Evolutionary conservation across 345 rosid species (phyloP).

Genomic region (Angophora floribunda): DNA sequence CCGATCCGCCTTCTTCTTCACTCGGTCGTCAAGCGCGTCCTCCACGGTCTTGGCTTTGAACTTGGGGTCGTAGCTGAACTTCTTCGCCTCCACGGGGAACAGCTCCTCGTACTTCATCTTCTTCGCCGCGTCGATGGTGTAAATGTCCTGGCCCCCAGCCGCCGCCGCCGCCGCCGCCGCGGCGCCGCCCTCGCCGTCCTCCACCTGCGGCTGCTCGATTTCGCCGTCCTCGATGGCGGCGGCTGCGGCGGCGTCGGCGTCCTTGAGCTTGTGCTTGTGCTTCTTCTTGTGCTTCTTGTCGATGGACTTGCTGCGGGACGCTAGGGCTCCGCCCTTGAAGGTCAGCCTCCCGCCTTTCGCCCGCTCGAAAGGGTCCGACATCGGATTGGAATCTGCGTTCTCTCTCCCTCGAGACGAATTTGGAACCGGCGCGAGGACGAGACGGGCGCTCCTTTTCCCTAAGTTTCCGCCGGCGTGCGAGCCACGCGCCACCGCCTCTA

Average conservation of each 20-base stretch:
- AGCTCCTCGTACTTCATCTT: slow-evolving; percentile 73
- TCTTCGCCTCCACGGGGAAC: slow-evolving; percentile 83
- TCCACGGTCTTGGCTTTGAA: slow-evolving; percentile 38
- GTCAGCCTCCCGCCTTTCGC: slow-evolving; percentile 61
- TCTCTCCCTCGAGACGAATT: background rate
- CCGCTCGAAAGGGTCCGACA: slow-evolving; percentile 73
- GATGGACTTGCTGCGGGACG: slow-evolving; percentile 51
- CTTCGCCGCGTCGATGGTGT: slow-evolving; percentile 88
- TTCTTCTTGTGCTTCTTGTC: slow-evolving; percentile 60
- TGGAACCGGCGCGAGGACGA: background rate
- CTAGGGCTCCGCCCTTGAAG: slow-evolving; percentile 74
- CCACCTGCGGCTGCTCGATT: slow-evolving; percentile 2
- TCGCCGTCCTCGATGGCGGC: background rate
- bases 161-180: background rate
- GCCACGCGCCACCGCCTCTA: background rate
- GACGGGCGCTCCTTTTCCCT: background rate
- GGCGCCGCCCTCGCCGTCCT: background rate
- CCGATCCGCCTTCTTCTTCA: slow-evolving; percentile 93
- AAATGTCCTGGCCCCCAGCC: slow-evolving; percentile 18
- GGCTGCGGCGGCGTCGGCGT: background rate
- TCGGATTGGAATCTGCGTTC: background rate
- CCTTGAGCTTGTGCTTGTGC: slow-evolving; percentile 11
- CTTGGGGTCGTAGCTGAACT: slow-evolving; percentile 66
- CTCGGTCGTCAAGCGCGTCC: slow-evolving; percentile 90
- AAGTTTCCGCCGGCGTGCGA: background rate